phyloP scores from a whole-genome alignment of 306 rosid genomes.

The Cicer cuneatum region DNA sequence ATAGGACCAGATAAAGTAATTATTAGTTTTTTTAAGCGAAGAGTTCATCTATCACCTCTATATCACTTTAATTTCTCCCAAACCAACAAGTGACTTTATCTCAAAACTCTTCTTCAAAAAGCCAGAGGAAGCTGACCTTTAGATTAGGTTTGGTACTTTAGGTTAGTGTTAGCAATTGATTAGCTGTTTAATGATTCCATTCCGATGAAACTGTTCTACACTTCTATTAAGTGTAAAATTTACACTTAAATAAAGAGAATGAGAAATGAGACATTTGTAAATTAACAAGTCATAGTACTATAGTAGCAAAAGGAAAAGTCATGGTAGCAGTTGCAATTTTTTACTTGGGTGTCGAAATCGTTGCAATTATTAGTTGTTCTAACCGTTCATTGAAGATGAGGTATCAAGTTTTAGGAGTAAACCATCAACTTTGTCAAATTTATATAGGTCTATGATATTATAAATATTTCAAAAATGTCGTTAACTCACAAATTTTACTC shows the following conservation, averaged over 20 bases:
- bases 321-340: slow-evolving; percentile 13
- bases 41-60: too few relatives aligned
- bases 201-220: not conserved
- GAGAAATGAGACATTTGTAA: not conserved
- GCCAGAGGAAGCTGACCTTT: too few relatives aligned
- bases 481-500: too few relatives aligned
- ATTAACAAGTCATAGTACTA: not conserved
- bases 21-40: too few relatives aligned
- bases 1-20: too few relatives aligned
- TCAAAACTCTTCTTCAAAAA: too few relatives aligned
- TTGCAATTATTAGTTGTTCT: slow-evolving; percentile 39
- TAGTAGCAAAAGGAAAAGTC: too few relatives aligned
- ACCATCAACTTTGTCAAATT: too few relatives aligned
- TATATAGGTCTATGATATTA: too few relatives aligned
- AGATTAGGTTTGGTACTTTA: not conserved
- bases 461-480: too few relatives aligned
- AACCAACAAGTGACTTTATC: too few relatives aligned
- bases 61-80: too few relatives aligned
- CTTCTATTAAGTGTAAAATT: not conserved
- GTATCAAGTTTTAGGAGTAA: slow-evolving; percentile 36
- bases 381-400: slow-evolving; percentile 35
- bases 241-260: not conserved
- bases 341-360: slow-evolving; percentile 18
- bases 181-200: not conserved
- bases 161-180: not conserved